A percentile compares a stretch with the other conserved stretches of the same genome.
Evolutionary conservation across 2,329 filamentous ascomycete species (phyloP).

Genomic region (Aspergillus novofumigatus): DNA sequence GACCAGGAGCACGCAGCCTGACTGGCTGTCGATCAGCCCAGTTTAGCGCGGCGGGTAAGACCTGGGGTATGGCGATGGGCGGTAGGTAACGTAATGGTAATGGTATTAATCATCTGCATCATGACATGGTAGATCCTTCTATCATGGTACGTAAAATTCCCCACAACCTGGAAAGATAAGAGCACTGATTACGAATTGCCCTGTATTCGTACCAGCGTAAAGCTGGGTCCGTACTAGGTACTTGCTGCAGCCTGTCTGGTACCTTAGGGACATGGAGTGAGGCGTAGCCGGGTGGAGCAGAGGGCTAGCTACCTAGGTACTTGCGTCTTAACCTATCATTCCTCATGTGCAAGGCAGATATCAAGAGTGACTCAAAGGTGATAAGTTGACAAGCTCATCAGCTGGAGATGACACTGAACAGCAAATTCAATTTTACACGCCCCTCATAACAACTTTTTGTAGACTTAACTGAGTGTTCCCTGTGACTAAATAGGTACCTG

Average conservation of each 20-base stretch:
- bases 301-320: neutral
- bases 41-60: slow-evolving; percentile 14
- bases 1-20: slow-evolving; percentile 17
- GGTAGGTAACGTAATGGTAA: slow-evolving; percentile 14
- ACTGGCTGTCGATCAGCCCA: slow-evolving; percentile 21
- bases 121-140: neutral
- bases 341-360: neutral
- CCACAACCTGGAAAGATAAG: neutral
- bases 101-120: neutral
- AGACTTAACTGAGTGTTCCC: neutral
- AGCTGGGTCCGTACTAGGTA: no score
- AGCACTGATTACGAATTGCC: neutral
- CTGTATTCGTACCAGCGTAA: neutral
- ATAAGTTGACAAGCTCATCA: neutral
- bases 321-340: neutral
- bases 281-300: neutral
- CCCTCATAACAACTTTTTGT: no score
- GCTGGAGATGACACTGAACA: neutral
- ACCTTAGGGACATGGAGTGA: neutral
- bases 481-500: neutral
- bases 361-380: neutral
- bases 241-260: no score
- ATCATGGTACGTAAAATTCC: neutral
- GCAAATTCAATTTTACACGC: neutral
- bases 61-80: slow-evolving; percentile 16